Evolutionary conservation across 805 yeast genomes (phyloP).

Genomic region (Kluyveromyces wickerhamii): DNA sequence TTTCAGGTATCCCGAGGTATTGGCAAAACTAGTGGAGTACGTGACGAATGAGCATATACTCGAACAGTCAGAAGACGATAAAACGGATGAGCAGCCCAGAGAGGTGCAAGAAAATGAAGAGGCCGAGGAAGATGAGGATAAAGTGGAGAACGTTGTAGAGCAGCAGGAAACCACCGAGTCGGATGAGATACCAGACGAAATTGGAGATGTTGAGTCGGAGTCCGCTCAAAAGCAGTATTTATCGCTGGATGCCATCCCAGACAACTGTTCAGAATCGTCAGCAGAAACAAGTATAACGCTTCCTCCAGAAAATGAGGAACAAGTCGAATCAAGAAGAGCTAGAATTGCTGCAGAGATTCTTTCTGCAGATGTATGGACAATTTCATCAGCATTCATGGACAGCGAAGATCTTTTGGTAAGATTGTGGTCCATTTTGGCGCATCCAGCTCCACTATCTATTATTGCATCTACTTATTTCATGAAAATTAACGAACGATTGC

Average conservation of each 20-base stretch:
- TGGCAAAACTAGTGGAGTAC: slow-evolving; percentile 59
- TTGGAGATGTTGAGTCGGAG: slow-evolving; percentile 9
- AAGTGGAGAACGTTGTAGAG: slow-evolving; percentile 5
- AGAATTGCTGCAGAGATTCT: slow-evolving; percentile 82
- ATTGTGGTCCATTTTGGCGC: slow-evolving; percentile 76
- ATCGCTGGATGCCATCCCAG: slow-evolving; percentile 14
- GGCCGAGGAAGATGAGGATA: slow-evolving; percentile 5
- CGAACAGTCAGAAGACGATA: slow-evolving; percentile 18
- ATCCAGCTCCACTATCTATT: slow-evolving; percentile 58
- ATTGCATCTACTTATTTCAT: slow-evolving; percentile 80
- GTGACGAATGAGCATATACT: slow-evolving; percentile 40
- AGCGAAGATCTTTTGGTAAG: slow-evolving; percentile 53
- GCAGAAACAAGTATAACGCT: slow-evolving; percentile 26
- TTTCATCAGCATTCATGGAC: slow-evolving; percentile 85
- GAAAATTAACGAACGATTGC: slow-evolving; percentile 81
- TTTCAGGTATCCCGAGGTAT: slow-evolving; percentile 67
- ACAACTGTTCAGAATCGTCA: slow-evolving; percentile 22
- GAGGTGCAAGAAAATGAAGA: not conserved
- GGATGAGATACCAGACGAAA: slow-evolving; percentile 11
- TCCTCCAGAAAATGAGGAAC: slow-evolving; percentile 32
- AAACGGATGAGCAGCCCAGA: too few relatives aligned
- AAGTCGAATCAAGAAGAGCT: slow-evolving; percentile 38
- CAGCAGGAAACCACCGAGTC: too few relatives aligned
- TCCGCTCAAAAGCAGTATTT: slow-evolving; percentile 16
- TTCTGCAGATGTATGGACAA: slow-evolving; percentile 88